Conservation (phyloP, 2,329 filamentous ascomycete species). For the Talaromyces funiculosus region DNA sequence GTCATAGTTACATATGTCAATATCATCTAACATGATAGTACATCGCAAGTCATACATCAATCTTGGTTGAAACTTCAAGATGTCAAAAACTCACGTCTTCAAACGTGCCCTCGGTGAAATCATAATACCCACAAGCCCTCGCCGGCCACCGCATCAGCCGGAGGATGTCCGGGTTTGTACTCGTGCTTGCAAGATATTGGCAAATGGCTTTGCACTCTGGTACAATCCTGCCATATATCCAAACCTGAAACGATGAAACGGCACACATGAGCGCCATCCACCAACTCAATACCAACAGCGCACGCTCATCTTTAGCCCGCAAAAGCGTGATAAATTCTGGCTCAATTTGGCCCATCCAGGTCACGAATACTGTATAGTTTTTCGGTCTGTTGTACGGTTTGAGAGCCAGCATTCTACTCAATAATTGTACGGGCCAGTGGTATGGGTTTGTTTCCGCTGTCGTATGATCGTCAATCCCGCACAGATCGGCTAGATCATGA, state of each 20-base stretch:
- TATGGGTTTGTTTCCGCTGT: constrained; percentile 20
- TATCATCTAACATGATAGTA: background rate
- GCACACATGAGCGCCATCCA: constrained; percentile 25
- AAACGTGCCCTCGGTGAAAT: background rate
- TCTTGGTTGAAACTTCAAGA: background rate
- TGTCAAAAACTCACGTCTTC: background rate
- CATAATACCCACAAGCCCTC: constrained; percentile 26
- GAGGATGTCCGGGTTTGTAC: constrained; percentile 23
- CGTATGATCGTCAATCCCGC: constrained; percentile 24
- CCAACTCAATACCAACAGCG: constrained; percentile 30
- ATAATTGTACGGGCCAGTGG: constrained; percentile 31
- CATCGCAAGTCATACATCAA: background rate
- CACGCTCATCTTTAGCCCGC: constrained; percentile 26
- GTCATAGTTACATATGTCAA: background rate
- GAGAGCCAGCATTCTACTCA: constrained; percentile 28
- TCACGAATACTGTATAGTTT: constrained; percentile 23
- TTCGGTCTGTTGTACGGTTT: constrained; percentile 17
- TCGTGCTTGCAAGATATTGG: constrained; percentile 30
- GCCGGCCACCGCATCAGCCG: constrained; percentile 31
- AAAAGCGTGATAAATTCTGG: constrained; percentile 26
- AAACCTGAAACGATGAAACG: constrained; percentile 16
- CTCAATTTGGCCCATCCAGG: constrained; percentile 32
- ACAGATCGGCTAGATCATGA: constrained; percentile 29
- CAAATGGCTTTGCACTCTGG: constrained; percentile 35
- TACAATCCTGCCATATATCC: constrained; percentile 26